Evolutionary conservation across 768 basidiomycete genomes (phyloP), one percentile per base, ranked within the genome.

Genomic region (Panaeolus papilionaceus): DNA sequence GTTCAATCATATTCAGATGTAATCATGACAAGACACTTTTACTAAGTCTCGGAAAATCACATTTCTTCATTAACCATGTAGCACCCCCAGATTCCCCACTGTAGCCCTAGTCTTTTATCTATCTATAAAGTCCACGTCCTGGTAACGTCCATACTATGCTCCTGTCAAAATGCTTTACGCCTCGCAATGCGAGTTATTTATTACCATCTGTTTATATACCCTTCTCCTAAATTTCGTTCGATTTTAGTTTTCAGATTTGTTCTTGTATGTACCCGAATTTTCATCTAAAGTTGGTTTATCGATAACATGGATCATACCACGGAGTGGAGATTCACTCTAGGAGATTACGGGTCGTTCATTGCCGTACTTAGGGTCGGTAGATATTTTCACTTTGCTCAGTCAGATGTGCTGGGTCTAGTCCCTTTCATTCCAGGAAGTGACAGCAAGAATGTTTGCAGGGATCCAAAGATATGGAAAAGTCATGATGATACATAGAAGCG

Each of bases 381-480:
- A 40, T 11, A 11, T 40, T 40, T 14, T 40, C 39, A 40, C 14
- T 47, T 8, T 47, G 45, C 18, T 47, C 16, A 20, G 20, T 47
- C 1, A 20, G 11, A 47, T 16, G 7, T 47, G 45, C 1, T 33
- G 33, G 33, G 33, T 2, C 33, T 33, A 33, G 45, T 51, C 12
- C 20, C 47, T 51, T 23, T 51, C 47, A 51, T 23, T 7, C 20
- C 7, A 26, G 26, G 7, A 26, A 26, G 33, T 33, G 54, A 58
- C 54, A 58, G 54, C 11, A 58, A 16, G 54, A 28, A 58, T 58
- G 54, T 16, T 16, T 44, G 42, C 47, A 49, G 47, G 47, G 47
- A 8, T 49, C 16, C 47, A 49, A 14, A 9, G 16, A 26, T 18
- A 49, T 23, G n/a, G 7, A 18, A 49, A 49, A 49, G 40, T 42